Evolutionary conservation across 176 grass and related monocot genomes (phyloP).

Genomic region (Oryza nivara): DNA sequence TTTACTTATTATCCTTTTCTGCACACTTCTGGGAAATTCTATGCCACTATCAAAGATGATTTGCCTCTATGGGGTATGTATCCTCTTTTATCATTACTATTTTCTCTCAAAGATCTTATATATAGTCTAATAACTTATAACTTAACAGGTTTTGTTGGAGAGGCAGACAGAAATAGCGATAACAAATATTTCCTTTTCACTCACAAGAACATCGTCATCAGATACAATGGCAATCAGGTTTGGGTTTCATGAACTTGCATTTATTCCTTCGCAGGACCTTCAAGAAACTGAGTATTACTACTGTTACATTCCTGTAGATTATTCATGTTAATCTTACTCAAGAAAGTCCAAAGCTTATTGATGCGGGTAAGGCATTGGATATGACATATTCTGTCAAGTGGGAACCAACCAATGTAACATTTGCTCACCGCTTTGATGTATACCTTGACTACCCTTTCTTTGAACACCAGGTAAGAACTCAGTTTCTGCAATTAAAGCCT

Average conservation of each 20-base stretch:
- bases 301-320: conserved; percentile 52
- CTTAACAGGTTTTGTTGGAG: conserved; percentile 84
- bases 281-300: conserved; percentile 16
- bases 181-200: conserved; percentile 88
- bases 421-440: conserved; percentile 73
- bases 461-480: conserved; percentile 67
- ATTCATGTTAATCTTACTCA: conserved; percentile 87
- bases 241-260: conserved; percentile 10
- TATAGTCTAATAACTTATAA: conserved; percentile 34
- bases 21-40: background rate
- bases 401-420: conserved; percentile 60
- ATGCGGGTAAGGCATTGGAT: conserved; percentile 61
- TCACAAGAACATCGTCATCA: conserved; percentile 85
- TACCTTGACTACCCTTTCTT: conserved; percentile 86
- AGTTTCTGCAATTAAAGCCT: background rate
- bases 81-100: conserved; percentile 28
- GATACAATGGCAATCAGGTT: conserved; percentile 90
- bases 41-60: conserved; percentile 65
- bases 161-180: conserved; percentile 78
- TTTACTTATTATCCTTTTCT: conserved; percentile 22
- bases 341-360: conserved; percentile 79
- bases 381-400: conserved; percentile 82
- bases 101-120: conserved; percentile 29
- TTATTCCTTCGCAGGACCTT: background rate
- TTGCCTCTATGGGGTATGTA: conserved; percentile 95